Conservation (phyloP, 2,329 filamentous ascomycete genomes). For the Apiospora arundinis region DNA sequence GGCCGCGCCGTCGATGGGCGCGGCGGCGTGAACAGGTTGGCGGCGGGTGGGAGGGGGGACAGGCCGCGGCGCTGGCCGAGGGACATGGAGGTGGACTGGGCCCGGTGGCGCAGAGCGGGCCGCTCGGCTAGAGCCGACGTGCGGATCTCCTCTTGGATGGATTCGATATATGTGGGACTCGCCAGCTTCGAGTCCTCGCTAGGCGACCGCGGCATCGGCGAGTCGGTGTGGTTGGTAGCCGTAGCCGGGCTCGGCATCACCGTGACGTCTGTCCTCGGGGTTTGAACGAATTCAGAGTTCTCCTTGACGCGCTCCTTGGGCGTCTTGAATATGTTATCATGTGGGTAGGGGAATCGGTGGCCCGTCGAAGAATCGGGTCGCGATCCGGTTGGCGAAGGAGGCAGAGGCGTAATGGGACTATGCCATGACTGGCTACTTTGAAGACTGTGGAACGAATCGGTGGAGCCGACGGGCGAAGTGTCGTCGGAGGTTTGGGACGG, state of each 20-base stretch:
- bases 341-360: constrained; percentile 44
- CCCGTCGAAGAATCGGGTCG: constrained; percentile 39
- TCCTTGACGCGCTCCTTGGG: constrained; percentile 40
- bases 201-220: constrained; percentile 28
- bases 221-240: constrained; percentile 37
- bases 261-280: constrained; percentile 39
- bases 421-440: constrained; percentile 54
- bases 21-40: constrained; percentile 67
- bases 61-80: constrained; percentile 61
- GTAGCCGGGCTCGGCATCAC: constrained; percentile 39
- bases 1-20: constrained; percentile 39
- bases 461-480: constrained; percentile 52
- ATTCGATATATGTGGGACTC: constrained; percentile 22
- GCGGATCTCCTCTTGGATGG: constrained; percentile 22
- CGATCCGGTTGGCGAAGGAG: constrained; percentile 52
- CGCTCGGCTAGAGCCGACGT: constrained; percentile 43
- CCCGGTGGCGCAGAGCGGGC: constrained; percentile 57
- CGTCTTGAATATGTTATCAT: constrained; percentile 46
- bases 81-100: constrained; percentile 57
- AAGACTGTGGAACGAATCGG: constrained; percentile 61
- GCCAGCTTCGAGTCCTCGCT: constrained; percentile 22
- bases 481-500: constrained; percentile 38
- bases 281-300: constrained; percentile 42
- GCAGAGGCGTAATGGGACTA: constrained; percentile 50
- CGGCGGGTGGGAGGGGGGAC: constrained; percentile 71